Conservation (phyloP, 305 asterid genomes). For the Petunia hybrid region DNA sequence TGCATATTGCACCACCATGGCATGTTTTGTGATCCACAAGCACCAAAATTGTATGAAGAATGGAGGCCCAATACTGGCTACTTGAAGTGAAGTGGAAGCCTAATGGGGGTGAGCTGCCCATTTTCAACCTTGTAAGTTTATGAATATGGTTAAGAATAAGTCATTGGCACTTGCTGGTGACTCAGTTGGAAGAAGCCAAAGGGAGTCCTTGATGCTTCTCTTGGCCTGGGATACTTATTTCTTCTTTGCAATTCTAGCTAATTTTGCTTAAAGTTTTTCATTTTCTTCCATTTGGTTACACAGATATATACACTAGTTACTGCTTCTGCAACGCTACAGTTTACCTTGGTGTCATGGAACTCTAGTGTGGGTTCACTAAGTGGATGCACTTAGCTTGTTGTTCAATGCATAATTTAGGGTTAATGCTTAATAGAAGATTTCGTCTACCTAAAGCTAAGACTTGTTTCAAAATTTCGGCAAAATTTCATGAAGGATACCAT, state of each 20-base stretch:
- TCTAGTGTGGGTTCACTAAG: slow-evolving; percentile 3
- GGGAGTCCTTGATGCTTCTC: slow-evolving; percentile 30
- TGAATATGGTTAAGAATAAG: slow-evolving; percentile 12
- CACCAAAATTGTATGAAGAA: slow-evolving; percentile 33
- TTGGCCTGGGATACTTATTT: not conserved
- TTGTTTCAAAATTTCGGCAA: not conserved
- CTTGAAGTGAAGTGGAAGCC: slow-evolving; percentile 33
- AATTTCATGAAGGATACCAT: slow-evolving; percentile 15
- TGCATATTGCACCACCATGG: slow-evolving; percentile 4
- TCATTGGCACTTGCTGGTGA: slow-evolving; percentile 26
- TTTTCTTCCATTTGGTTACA: not conserved
- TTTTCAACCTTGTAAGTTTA: slow-evolving; percentile 31
- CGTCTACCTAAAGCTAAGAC: not conserved
- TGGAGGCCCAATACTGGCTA: slow-evolving; percentile 22
- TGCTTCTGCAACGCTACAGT: not conserved
- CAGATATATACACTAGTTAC: not conserved
- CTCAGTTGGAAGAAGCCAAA: slow-evolving; percentile 32
- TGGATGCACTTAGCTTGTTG: slow-evolving; percentile 18
- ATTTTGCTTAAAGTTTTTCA: not conserved
- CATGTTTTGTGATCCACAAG: slow-evolving; percentile 26
- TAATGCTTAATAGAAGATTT: slow-evolving; percentile 1
- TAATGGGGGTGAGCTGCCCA: slow-evolving; percentile 24
- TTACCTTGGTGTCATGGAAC: slow-evolving; percentile 7
- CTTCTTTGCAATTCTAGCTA: not conserved
- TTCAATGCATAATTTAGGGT: slow-evolving; percentile 2